Evolutionary conservation across 768 basidiomycete species (phyloP), one percentile per base, ranked within the genome.

Genomic region (Kondoa subrosea): DNA sequence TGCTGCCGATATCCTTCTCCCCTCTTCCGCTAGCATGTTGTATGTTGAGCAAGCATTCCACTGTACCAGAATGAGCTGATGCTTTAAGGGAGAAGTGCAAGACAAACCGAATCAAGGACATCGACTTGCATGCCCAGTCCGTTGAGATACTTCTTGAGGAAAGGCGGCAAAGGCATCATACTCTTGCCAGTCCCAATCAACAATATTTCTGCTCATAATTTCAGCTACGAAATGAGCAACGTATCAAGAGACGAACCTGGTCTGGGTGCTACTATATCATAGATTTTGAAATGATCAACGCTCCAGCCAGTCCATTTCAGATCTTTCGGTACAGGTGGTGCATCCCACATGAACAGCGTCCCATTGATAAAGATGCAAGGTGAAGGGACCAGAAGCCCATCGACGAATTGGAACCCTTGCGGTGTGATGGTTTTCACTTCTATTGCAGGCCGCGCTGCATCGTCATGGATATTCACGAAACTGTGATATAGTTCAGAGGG

Each of bases 41-140:
- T 91, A 99, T 0, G 93, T 96, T 30, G 92, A 87, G 73, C 89
- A 91, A 21, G 92, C 93, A 75, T 92, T 95, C 74, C 89, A 80
- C 91, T 79, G 69, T 4, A 17, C n/a, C 34, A 34, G 3, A 27
- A 8, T 21, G 58, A 29, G 30, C 17, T 1, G 15, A 14, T 62
- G 34, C 88, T 67, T 25, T 2, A 59, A 59, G 64, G 34, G 31
- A 68, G 63, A 26, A 14, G 50, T 1, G 1, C 34, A 26, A 25
- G 17, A 80, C 83, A 65, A 70, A 89, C 89, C 56, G 88, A 88
- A 76, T 88, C 87, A 84, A 92, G 89, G 25, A 89, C 81, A 72
- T 97, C 92, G 62, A 90, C 78, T 74, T 89, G 89, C 64, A 95
- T 87, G 17, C 92, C 93, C 58, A 89, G 75, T 57, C 81, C 78